Conservation (phyloP, 2,329 filamentous ascomycete species). For the Colletotrichum cordylinicola region DNA sequence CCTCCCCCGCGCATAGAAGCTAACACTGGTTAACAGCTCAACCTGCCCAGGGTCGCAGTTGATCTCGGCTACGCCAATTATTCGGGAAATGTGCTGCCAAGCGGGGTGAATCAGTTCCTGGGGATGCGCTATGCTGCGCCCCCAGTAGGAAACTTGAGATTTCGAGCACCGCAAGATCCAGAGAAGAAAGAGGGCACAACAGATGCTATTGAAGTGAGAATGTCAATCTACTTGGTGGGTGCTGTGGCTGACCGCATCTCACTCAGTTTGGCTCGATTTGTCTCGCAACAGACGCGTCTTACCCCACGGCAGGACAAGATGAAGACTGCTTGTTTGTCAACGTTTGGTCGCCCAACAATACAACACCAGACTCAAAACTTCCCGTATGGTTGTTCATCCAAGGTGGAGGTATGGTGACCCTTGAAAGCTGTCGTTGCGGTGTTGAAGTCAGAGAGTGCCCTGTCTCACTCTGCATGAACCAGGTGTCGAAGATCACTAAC, state of each 20-base stretch:
- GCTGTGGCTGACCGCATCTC: not conserved
- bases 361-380: conserved; percentile 55
- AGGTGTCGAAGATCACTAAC: not conserved
- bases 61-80: conserved; percentile 53
- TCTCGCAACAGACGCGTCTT: conserved; percentile 39
- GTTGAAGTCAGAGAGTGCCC: not conserved
- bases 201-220: conserved; percentile 39
- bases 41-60: conserved; percentile 25
- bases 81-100: conserved; percentile 40
- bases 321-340: conserved; percentile 77
- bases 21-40: not conserved
- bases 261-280: conserved; percentile 55
- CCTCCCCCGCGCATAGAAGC: not conserved
- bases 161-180: conserved; percentile 53
- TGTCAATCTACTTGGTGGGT: not conserved
- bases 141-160: conserved; percentile 56
- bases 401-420: conserved; percentile 44
- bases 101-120: conserved; percentile 49
- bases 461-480: not conserved
- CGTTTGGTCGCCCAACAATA: conserved; percentile 65
- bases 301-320: conserved; percentile 33
- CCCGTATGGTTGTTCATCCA: conserved; percentile 69
- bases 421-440: not conserved
- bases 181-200: conserved; percentile 34
- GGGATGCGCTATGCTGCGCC: conserved; percentile 58